Conservation (phyloP, 768 basidiomycete species). For the Myochromella boudieri region DNA sequence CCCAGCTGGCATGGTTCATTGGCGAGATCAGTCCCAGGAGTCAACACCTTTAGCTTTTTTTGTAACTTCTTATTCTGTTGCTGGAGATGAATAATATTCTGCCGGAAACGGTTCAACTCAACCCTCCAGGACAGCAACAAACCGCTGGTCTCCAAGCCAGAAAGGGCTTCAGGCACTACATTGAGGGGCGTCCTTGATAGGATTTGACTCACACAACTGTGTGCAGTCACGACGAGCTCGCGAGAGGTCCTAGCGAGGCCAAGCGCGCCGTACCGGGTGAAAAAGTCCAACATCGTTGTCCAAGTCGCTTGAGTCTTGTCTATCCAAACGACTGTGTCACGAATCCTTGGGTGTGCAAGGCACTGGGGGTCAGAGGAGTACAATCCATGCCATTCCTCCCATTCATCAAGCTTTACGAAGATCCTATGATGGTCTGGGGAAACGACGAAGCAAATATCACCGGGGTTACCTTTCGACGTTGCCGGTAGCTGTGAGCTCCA, state of each 20-base stretch:
- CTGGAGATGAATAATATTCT: not conserved
- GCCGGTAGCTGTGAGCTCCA: constrained; percentile 1
- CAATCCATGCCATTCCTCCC: constrained; percentile 6
- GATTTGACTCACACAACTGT: not conserved
- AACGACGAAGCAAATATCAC: constrained; percentile 5
- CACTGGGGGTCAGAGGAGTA: not conserved
- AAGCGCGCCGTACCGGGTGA: not conserved
- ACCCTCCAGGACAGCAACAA: not conserved
- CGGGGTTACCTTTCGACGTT: not conserved
- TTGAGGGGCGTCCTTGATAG: not conserved
- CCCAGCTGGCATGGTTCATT: too few relatives aligned
- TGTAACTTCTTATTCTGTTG: not conserved
- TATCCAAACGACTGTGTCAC: constrained; percentile 4
- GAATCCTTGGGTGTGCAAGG: constrained; percentile 1
- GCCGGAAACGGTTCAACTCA: not conserved
- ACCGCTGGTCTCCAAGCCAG: not conserved
- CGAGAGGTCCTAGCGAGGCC: not conserved
- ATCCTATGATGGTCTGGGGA: not conserved
- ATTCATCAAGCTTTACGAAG: not conserved
- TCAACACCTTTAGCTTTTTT: too few relatives aligned
- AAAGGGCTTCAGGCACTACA: not conserved
- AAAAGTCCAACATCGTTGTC: not conserved
- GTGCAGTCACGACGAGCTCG: not conserved
- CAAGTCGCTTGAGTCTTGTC: not conserved
- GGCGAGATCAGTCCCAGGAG: too few relatives aligned